Conservation (phyloP, 176 grass and related monocot genomes). For the Avena sativa region DNA sequence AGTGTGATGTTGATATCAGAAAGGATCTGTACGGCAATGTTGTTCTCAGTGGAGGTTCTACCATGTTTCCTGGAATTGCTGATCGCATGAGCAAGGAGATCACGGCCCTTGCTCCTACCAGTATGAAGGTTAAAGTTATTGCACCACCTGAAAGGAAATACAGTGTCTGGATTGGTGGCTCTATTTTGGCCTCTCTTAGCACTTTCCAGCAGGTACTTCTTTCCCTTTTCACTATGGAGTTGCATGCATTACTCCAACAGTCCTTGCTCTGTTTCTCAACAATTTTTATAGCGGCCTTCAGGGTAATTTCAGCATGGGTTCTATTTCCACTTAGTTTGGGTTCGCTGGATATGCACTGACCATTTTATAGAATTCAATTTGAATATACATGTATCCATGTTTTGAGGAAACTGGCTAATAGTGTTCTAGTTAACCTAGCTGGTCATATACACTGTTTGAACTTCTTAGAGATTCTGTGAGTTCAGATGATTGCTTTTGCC, state of each 20-base stretch:
- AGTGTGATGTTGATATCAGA: slow-evolving; percentile 83
- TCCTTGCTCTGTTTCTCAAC: not conserved
- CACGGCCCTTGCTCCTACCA: slow-evolving; percentile 68
- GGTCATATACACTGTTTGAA: not conserved
- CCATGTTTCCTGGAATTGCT: slow-evolving; percentile 87
- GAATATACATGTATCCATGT: not conserved
- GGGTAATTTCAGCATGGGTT: not conserved
- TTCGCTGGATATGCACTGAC: not conserved
- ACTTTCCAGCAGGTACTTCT: slow-evolving; percentile 84
- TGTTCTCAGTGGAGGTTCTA: slow-evolving; percentile 87
- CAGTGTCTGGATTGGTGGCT: slow-evolving; percentile 91
- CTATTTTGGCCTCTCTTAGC: slow-evolving; percentile 81
- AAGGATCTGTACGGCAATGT: slow-evolving; percentile 81
- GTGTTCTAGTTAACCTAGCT: not conserved
- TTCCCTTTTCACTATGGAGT: not conserved
- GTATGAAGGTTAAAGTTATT: slow-evolving; percentile 92
- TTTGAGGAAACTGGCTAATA: not conserved
- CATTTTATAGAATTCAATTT: not conserved
- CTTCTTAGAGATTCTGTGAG: not conserved
- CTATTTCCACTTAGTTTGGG: not conserved
- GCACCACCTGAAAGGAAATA: slow-evolving; percentile 89
- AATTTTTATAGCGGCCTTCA: not conserved
- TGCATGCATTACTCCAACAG: not conserved
- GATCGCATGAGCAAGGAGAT: slow-evolving; percentile 94
- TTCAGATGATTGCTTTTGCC: not conserved